Conservation (phyloP, 805 yeast genomes). For the Novakomyces olei region DNA sequence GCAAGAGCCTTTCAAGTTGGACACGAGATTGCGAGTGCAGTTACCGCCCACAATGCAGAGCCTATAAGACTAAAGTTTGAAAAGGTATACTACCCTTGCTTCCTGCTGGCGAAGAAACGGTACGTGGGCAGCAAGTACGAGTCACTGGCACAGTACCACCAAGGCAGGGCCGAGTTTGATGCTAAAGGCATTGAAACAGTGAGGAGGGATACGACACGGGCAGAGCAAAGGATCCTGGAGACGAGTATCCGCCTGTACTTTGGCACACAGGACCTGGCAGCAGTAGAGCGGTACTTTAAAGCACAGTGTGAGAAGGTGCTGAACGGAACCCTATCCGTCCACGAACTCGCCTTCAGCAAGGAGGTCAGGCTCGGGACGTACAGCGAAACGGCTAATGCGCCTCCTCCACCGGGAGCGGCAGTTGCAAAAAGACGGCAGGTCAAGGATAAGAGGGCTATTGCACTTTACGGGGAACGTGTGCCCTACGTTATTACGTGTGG, state of each 20-base stretch:
- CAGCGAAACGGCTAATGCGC: slow-evolving; percentile 27
- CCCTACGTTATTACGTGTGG: slow-evolving; percentile 64
- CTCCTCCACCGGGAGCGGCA: slow-evolving; percentile 81
- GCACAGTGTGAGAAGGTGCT: slow-evolving; percentile 46
- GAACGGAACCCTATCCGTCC: slow-evolving; percentile 38
- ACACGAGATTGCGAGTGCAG: slow-evolving; percentile 35
- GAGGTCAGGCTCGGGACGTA: slow-evolving; percentile 74
- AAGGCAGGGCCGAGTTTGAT: slow-evolving; percentile 47
- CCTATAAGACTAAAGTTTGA: slow-evolving; percentile 77
- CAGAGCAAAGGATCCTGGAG: slow-evolving; percentile 66
- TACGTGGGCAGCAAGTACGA: slow-evolving; percentile 78
- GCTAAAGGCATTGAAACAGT: slow-evolving; percentile 95
- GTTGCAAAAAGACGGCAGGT: slow-evolving; percentile 42
- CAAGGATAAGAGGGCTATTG: slow-evolving; percentile 49
- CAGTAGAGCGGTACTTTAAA: slow-evolving; percentile 41
- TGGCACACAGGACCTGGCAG: slow-evolving; percentile 46
- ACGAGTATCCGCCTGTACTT: slow-evolving; percentile 45
- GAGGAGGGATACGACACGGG: slow-evolving; percentile 84
- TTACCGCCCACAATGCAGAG: slow-evolving; percentile 48
- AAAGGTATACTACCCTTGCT: slow-evolving; percentile 74
- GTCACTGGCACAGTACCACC: slow-evolving; percentile 18
- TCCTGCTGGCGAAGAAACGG: slow-evolving; percentile 65
- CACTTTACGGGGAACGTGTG: slow-evolving; percentile 73
- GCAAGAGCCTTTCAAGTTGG: slow-evolving; percentile 65
- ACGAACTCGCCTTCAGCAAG: slow-evolving; percentile 79